These are phyloP conservation scores for Balamuthia mandrillaris DNA, from an alignment of 208 protist genomes.

Conservation along the genomic window DNA sequence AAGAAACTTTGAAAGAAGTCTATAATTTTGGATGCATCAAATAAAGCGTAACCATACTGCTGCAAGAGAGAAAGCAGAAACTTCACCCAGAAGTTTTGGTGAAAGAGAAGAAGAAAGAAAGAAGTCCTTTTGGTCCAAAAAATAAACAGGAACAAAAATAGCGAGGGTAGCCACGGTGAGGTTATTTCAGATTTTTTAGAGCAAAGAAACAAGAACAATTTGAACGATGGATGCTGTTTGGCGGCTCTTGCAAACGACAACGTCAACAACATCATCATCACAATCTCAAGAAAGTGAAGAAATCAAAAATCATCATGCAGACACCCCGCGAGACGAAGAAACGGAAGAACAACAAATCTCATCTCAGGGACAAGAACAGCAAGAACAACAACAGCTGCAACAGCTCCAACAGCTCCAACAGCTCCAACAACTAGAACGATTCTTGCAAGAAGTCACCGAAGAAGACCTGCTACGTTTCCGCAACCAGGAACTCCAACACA, in stretches of 20 bases:
- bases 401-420: not conserved
- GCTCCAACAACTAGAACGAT: not conserved
- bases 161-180: no score
- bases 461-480: not conserved
- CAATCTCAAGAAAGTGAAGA: not conserved
- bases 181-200: no score
- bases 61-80: no score
- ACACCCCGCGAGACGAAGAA: not conserved
- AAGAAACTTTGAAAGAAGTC: not conserved
- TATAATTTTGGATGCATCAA: no score
- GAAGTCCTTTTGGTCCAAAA: no score
- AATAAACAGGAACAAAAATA: no score
- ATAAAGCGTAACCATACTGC: no score
- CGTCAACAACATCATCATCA: not conserved
- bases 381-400: not conserved
- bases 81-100: no score
- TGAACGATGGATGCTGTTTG: no score
- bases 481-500: not conserved
- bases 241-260: not conserved
- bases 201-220: no score
- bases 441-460: not conserved
- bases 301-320: not conserved
- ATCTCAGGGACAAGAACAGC: not conserved
- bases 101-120: no score
- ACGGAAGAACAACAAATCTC: no score